Conservation (phyloP, 352 stramenopile species). For the Thalassiosira livingstoniorum region DNA sequence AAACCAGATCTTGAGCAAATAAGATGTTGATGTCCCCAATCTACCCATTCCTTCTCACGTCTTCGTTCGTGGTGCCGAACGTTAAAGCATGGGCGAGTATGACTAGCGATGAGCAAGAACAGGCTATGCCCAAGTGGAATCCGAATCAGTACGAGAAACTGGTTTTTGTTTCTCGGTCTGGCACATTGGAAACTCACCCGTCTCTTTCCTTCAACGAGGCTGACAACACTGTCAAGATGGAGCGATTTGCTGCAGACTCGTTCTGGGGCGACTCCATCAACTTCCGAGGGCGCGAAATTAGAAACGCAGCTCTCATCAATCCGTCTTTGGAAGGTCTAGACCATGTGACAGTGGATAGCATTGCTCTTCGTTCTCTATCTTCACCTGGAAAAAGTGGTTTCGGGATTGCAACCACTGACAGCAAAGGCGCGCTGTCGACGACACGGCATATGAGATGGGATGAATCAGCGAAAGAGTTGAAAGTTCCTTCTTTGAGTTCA, state of each 20-base stretch:
- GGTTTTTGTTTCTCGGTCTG: constrained; percentile 28
- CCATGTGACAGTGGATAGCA: constrained; percentile 58
- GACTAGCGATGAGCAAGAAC: too few relatives aligned
- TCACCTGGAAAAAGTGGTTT: constrained; percentile 27
- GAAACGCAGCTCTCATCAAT: constrained; percentile 51
- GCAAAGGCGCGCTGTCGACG: constrained; percentile 41
- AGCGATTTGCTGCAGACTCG: constrained; percentile 33
- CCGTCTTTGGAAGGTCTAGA: constrained; percentile 55
- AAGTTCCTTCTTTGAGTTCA: constrained; percentile 40
- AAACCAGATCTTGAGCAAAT: too few relatives aligned
- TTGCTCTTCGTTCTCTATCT: constrained; percentile 34
- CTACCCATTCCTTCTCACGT: too few relatives aligned
- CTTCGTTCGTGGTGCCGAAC: too few relatives aligned
- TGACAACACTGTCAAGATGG: constrained; percentile 28
- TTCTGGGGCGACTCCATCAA: constrained; percentile 60
- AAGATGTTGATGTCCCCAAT: too few relatives aligned
- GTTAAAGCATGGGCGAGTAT: too few relatives aligned
- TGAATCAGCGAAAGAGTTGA: constrained; percentile 33
- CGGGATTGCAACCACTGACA: constrained; percentile 44
- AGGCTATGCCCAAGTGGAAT: background rate
- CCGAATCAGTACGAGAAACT: constrained; percentile 3
- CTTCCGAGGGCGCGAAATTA: constrained; percentile 53
- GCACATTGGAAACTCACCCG: constrained; percentile 20
- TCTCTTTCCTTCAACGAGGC: constrained; percentile 76
- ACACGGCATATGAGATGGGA: constrained; percentile 51